These are phyloP conservation scores for Puccinia triticina DNA, from an alignment of 1,284 basidiomycete species.

Conservation along the genomic window DNA sequence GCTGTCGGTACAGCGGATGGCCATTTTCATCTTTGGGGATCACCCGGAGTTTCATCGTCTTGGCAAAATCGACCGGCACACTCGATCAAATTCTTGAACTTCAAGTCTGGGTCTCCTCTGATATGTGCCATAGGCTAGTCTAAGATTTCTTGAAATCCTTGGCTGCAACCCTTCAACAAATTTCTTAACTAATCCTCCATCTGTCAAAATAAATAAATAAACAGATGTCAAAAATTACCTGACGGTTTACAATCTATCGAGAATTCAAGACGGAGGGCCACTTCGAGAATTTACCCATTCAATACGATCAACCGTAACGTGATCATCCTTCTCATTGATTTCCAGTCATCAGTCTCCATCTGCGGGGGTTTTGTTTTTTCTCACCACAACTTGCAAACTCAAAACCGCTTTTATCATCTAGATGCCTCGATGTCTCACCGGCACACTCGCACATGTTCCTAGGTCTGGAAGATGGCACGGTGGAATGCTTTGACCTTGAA, in stretches of 20 bases:
- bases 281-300: conserved; percentile 66
- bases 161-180: neutral
- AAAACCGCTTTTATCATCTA: conserved; percentile 56
- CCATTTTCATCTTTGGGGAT: conserved; percentile 69
- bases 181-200: neutral
- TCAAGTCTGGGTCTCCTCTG: conserved; percentile 67
- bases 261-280: conserved; percentile 64
- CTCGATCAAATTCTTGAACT: conserved; percentile 69
- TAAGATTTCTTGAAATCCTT: neutral
- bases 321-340: conserved; percentile 54
- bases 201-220: neutral
- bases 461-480: conserved; percentile 61
- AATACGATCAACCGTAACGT: conserved; percentile 66
- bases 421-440: conserved; percentile 70
- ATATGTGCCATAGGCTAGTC: conserved; percentile 69
- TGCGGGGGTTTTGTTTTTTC: conserved; percentile 55
- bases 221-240: conserved; percentile 71
- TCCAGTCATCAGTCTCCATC: conserved; percentile 55
- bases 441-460: conserved; percentile 74
- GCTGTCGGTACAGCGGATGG: conserved; percentile 70
- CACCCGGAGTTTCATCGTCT: conserved; percentile 65
- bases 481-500: conserved; percentile 62
- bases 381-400: neutral
- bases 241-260: conserved; percentile 71
- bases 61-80: conserved; percentile 66